Base-by-base conservation (phyloP, 371 early-diverging fungal species). In the Rhizopus delemar region DNA sequence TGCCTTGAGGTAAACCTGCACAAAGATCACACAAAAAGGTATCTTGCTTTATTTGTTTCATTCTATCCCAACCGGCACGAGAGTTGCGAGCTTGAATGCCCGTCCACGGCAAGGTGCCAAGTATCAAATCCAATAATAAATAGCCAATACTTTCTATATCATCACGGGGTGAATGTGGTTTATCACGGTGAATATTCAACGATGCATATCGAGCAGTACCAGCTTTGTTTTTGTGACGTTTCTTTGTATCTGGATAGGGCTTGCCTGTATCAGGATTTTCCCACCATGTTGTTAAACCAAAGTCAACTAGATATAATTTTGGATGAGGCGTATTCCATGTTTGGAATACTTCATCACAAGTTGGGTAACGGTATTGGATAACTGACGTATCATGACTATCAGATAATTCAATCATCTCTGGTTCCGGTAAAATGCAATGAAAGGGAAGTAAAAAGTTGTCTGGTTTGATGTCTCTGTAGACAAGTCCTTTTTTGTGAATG, bases 391-490 rank as follows among this genome's bases (percentile, higher is more conserved):
- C 65, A 46, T 51, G 41, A 29, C 58, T 51, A 41, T 69, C 63
- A 8, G 56, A 36, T 12, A 55, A 56, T 50, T 69, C 66, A 28
- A 64, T 31, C 62, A 61, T 64, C 51, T 74, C 68, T 33, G 62
- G 45, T 43, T 70, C 73, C 35, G 71, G 70, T 32, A 77, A 39
- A 8, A 59, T 46, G 53, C 75, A 77, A 32, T 68, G 52, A 0
- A 57, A 57, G 5, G 75, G 69, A 53, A 86, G 73, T 28, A 97
- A 78, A 80, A 99, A 99, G 83, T 99, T 99, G 72, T 99, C 99
- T 5, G 99, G 99, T 70, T 93, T 91, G 61, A 93, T 85, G 63
- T 93, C 91, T 54, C 93, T 81, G 59, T 89, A 91, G 53, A 91
- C 86, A 58, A 76, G 55, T n/a, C 77, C 77, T 36, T 94, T 95